Evolutionary conservation across 116 monocot genomes (phyloP).

Genomic region (Phalaenopsis hybrid): DNA sequence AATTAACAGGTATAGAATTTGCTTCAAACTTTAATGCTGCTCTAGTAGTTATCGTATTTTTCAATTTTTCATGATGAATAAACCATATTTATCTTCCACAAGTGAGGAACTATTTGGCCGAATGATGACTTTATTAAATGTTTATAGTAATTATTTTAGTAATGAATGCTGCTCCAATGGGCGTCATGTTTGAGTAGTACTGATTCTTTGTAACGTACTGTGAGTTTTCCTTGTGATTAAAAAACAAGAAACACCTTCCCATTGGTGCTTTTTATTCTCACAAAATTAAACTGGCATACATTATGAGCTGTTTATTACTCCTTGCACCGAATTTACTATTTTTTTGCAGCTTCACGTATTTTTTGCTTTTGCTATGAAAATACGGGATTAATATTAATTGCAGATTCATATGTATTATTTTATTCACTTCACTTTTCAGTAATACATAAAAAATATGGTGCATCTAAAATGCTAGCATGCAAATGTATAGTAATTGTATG

Average conservation of each 20-base stretch:
- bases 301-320: not conserved
- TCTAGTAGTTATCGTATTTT: not conserved
- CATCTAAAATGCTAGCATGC: not conserved
- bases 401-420: not conserved
- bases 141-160: not conserved
- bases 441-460: not conserved
- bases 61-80: not conserved
- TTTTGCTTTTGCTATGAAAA: not conserved
- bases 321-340: not conserved
- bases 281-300: conserved; percentile 3
- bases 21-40: not conserved
- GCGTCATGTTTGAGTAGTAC: not conserved
- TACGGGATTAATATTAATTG: not conserved
- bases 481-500: not conserved
- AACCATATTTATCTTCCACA: not conserved
- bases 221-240: not conserved
- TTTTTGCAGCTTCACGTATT: not conserved
- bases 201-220: not conserved
- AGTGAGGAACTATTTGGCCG: not conserved
- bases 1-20: conserved; percentile 40
- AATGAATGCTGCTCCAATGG: not conserved
- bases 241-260: not conserved
- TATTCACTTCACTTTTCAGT: not conserved
- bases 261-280: not conserved
- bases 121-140: not conserved